Evolutionary conservation across 1,284 basidiomycete species (phyloP).

Genomic region (Irpex sp.): DNA sequence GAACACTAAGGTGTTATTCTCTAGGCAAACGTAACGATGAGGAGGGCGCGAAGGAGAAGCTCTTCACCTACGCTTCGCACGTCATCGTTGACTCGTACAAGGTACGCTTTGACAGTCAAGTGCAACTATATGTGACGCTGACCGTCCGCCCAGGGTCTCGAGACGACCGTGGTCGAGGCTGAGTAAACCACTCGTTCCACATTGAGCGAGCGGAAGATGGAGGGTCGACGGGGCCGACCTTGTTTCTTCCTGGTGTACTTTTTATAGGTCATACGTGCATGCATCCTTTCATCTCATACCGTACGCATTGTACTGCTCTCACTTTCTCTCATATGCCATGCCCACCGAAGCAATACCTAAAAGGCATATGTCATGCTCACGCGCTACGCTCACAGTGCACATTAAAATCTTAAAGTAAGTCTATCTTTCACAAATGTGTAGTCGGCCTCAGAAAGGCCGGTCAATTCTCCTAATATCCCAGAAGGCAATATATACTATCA

Average conservation of each 20-base stretch:
- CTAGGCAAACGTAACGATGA: constrained; percentile 89
- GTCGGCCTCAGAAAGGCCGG: too few relatives aligned
- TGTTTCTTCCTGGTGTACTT: constrained; percentile 7
- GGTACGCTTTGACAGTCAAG: constrained; percentile 40
- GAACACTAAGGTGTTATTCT: neutral
- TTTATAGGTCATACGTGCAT: constrained; percentile 5
- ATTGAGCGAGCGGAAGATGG: constrained; percentile 7
- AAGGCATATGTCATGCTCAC: neutral
- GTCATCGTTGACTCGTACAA: constrained; percentile 84
- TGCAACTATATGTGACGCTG: neutral
- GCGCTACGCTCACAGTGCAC: too few relatives aligned
- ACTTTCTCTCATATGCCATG: constrained; percentile 1
- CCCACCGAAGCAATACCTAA: neutral
- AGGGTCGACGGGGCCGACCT: constrained; percentile 12
- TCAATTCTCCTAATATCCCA: neutral
- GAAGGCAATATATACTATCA: neutral
- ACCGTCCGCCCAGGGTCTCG: constrained; percentile 56
- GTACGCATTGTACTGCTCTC: constrained; percentile 4
- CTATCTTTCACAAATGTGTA: too few relatives aligned
- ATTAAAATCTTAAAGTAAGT: too few relatives aligned
- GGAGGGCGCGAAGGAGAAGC: constrained; percentile 96
- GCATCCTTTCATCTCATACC: constrained; percentile 3
- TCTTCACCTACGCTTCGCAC: constrained; percentile 87
- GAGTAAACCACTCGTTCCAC: constrained; percentile 41
- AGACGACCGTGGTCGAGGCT: constrained; percentile 78